Evolutionary conservation across 139 green algal genomes (phyloP).

Genomic region (Eudorina sp.): DNA sequence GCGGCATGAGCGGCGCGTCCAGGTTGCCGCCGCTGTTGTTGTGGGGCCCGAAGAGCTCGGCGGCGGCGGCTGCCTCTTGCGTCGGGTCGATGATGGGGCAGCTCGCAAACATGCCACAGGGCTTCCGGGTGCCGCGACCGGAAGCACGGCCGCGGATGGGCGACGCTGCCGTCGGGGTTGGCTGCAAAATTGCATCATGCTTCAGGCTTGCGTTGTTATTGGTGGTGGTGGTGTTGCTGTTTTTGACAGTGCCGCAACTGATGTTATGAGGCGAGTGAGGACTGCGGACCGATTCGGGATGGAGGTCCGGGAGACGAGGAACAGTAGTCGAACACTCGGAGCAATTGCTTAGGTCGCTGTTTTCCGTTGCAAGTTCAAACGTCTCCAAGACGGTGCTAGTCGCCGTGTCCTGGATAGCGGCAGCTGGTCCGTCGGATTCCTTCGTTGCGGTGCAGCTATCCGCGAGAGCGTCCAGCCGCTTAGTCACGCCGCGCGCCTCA

Average conservation of each 20-base stretch:
- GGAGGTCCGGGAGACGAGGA: not conserved
- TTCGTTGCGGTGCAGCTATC: not conserved
- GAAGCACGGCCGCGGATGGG: not conserved
- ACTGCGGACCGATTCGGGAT: not conserved
- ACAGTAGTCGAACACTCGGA: not conserved
- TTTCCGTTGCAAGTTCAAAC: not conserved
- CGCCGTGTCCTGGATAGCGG: not conserved
- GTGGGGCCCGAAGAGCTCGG: not conserved
- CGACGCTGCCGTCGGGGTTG: not conserved
- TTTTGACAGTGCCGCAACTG: too few relatives aligned
- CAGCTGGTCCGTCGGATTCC: not conserved
- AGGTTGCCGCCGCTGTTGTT: not conserved
- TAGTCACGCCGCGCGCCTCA: not conserved
- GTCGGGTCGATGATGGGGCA: not conserved
- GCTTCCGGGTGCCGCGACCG: not conserved
- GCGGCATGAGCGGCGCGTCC: too few relatives aligned
- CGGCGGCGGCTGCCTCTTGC: not conserved
- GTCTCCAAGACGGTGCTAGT: not conserved
- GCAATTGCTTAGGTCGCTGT: not conserved
- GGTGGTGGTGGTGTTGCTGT: too few relatives aligned
- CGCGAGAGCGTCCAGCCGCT: not conserved
- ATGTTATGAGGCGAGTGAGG: too few relatives aligned
- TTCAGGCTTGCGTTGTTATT: too few relatives aligned
- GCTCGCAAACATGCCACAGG: not conserved
- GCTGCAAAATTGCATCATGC: too few relatives aligned